These are phyloP conservation scores for Candida odintsovae DNA, from an alignment of 805 yeast genomes.

Conservation along the genomic window DNA sequence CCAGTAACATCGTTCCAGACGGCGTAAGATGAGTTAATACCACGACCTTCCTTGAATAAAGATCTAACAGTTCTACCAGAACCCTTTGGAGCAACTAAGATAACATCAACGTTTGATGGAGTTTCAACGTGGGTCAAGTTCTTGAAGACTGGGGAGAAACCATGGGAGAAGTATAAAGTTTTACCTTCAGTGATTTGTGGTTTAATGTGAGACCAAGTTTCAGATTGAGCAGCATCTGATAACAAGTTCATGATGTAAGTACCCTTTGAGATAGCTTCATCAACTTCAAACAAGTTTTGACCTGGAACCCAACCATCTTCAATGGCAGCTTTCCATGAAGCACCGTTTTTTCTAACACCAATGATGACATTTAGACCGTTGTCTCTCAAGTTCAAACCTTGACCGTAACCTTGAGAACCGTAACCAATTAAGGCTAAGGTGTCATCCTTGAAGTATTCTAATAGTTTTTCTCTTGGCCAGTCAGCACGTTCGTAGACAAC, in stretches of 20 bases:
- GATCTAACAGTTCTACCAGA: conserved; percentile 99
- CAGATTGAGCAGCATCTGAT: conserved; percentile 99
- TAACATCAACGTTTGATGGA: conserved; percentile 92
- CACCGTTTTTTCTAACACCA: conserved; percentile 98
- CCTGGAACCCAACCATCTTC: conserved; percentile 99
- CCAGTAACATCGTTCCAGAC: conserved; percentile 99
- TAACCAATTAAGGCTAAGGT: conserved; percentile 97
- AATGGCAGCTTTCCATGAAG: conserved; percentile 98
- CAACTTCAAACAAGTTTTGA: conserved; percentile 91
- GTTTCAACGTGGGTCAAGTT: conserved; percentile 94
- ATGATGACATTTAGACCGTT: conserved; percentile 95
- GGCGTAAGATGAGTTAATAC: conserved; percentile 99
- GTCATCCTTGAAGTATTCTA: conserved; percentile 95
- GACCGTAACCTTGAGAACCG: conserved; percentile 99
- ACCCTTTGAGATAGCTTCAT: conserved; percentile 90
- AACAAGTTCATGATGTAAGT: conserved; percentile 95
- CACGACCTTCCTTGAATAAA: conserved; percentile 99
- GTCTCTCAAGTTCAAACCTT: conserved; percentile 98
- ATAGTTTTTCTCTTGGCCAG: conserved; percentile 98
- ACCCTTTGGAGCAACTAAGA: conserved; percentile 99
- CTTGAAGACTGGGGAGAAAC: conserved; percentile 99
- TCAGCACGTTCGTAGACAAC: conserved; percentile 97
- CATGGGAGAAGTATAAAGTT: conserved; percentile 98
- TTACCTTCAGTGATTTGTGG: conserved; percentile 95
- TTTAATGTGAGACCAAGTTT: conserved; percentile 85